Conservation (phyloP, 78 protist genomes). For the Polysphondylium violaceum region DNA sequence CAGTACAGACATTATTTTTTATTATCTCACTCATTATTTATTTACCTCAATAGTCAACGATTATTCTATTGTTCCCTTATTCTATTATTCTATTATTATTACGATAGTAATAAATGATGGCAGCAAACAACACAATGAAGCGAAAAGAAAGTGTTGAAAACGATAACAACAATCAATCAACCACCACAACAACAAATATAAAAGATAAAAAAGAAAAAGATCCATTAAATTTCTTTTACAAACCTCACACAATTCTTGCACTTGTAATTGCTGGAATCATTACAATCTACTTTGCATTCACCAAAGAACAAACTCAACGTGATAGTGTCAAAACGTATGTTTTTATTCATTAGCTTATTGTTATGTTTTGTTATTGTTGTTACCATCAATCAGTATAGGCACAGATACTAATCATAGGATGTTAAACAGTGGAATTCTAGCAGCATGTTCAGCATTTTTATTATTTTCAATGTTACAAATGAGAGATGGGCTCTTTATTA, state of each 20-base stretch:
- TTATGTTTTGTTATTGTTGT: too few relatives aligned
- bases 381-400: not conserved
- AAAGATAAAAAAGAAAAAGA: constrained; percentile 48
- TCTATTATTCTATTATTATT: too few relatives aligned
- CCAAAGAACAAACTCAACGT: constrained; percentile 51
- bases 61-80: too few relatives aligned
- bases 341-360: not conserved
- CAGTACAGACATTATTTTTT: too few relatives aligned
- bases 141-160: too few relatives aligned
- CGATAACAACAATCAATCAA: too few relatives aligned
- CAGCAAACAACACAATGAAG: too few relatives aligned
- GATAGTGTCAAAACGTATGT: constrained; percentile 55
- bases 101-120: too few relatives aligned
- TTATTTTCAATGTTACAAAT: constrained; percentile 79
- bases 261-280: constrained; percentile 44
- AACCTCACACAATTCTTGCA: constrained; percentile 83
- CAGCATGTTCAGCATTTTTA: constrained; percentile 73
- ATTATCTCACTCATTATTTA: too few relatives aligned
- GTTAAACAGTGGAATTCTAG: constrained; percentile 84
- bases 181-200: too few relatives aligned
- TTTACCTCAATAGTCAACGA: too few relatives aligned
- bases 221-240: constrained; percentile 59
- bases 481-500: constrained; percentile 85
- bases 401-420: not conserved
- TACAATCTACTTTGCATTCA: constrained; percentile 76